phyloP scores from a whole-genome alignment of 2,329 filamentous ascomycete genomes.

The Beauveria sp. region DNA sequence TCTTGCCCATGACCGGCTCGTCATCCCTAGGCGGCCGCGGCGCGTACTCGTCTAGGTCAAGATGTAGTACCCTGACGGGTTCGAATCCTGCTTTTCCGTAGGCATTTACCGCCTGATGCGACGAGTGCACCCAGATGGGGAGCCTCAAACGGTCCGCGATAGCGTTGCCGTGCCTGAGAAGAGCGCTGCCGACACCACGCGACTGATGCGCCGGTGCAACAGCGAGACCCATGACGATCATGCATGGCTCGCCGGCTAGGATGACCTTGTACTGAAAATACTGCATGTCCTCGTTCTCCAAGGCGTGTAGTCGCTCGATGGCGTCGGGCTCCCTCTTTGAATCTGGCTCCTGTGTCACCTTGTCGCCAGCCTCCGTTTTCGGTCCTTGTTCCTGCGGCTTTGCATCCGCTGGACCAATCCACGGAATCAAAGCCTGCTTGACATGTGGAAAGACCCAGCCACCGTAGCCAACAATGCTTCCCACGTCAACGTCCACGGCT shows the following conservation, averaged over 20 bases:
- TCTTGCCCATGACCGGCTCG: slow-evolving; percentile 12
- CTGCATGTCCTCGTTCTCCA: slow-evolving; percentile 12
- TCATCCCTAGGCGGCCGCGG: slow-evolving; percentile 9
- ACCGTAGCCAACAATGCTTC: slow-evolving; percentile 10
- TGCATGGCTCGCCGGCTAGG: slow-evolving; percentile 10
- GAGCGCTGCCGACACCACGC: slow-evolving; percentile 8
- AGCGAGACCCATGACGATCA: slow-evolving; percentile 11
- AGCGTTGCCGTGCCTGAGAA: slow-evolving; percentile 10
- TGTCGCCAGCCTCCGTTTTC: not conserved
- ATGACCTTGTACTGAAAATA: slow-evolving; percentile 8
- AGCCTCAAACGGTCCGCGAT: slow-evolving; percentile 9
- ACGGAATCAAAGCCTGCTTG: not conserved
- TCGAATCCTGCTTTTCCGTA: slow-evolving; percentile 11
- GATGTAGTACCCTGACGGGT: slow-evolving; percentile 6
- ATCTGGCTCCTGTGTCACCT: not conserved
- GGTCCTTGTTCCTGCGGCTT: not conserved
- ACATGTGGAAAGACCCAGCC: slow-evolving; percentile 12
- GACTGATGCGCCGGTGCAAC: slow-evolving; percentile 11
- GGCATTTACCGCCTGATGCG: slow-evolving; percentile 12
- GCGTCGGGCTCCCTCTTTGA: not conserved
- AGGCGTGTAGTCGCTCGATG: slow-evolving; percentile 9
- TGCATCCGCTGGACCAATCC: slow-evolving; percentile 1
- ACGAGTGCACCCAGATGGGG: slow-evolving; percentile 11
- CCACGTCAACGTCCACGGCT: slow-evolving; percentile 8
- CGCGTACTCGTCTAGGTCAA: slow-evolving; percentile 13